These are phyloP conservation scores for Homolaphlyctis polyrhiza DNA, from an alignment of 371 early-diverging fungal species.

Conservation along the genomic window DNA sequence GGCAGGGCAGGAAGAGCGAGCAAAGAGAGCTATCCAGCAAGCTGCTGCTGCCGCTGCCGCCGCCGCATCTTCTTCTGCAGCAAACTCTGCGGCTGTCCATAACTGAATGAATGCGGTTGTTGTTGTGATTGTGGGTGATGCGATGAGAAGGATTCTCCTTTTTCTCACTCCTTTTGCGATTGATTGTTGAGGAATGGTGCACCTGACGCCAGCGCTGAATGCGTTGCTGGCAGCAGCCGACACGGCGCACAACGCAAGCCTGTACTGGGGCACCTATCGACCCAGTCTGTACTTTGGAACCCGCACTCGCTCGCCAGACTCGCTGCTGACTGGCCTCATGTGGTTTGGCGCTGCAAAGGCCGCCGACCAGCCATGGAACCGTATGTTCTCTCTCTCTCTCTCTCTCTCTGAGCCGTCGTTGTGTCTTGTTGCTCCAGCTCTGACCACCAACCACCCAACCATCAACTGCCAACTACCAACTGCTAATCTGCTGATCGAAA, in stretches of 20 bases:
- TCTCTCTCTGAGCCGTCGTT: neutral
- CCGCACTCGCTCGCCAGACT: slow-evolving; percentile 68
- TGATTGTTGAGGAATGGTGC: too few species aligned
- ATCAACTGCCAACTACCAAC: neutral
- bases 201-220: neutral
- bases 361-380: slow-evolving; percentile 16
- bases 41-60: slow-evolving; percentile 9
- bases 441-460: neutral
- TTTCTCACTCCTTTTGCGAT: too few species aligned
- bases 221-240: neutral
- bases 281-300: slow-evolving; percentile 96
- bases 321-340: slow-evolving; percentile 83
- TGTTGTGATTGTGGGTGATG: too few species aligned
- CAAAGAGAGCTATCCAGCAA: too few species aligned
- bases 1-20: slow-evolving; percentile 29
- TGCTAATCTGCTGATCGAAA: too few species aligned
- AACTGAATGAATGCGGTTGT: too few species aligned
- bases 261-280: slow-evolving; percentile 89
- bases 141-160: too few species aligned
- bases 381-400: slow-evolving; percentile 6
- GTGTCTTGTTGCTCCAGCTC: neutral
- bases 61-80: too few species aligned
- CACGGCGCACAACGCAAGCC: slow-evolving; percentile 25
- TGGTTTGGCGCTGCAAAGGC: slow-evolving; percentile 74
- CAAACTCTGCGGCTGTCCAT: too few species aligned